These are phyloP conservation scores for Nannochloris sp. DNA, from an alignment of 139 green algal species.

Conservation along the genomic window DNA sequence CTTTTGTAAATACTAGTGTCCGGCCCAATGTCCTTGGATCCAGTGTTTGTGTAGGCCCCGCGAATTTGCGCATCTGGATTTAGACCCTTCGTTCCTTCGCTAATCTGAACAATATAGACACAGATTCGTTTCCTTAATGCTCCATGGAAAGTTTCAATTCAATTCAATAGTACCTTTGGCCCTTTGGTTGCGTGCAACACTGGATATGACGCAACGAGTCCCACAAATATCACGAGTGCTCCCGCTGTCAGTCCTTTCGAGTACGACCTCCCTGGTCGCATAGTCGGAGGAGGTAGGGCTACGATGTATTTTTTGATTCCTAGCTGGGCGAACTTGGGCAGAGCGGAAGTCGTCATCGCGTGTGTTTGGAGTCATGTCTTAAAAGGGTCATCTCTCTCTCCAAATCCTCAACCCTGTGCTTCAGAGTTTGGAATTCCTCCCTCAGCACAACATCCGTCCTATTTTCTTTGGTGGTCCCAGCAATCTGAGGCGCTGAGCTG, in stretches of 20 bases:
- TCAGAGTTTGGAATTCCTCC: too few species aligned
- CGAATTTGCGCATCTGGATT: constrained; percentile 32
- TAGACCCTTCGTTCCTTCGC: constrained; percentile 21
- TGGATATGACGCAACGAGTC: constrained; percentile 17
- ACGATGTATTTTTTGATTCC: too few species aligned
- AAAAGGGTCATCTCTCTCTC: too few species aligned
- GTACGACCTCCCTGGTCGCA: not conserved
- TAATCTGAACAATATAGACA: constrained; percentile 13
- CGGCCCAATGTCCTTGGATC: constrained; percentile 46
- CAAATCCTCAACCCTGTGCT: too few species aligned
- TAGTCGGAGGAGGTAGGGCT: not conserved
- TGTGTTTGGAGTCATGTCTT: too few species aligned
- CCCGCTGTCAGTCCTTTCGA: not conserved
- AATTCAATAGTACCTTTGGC: constrained; percentile 1
- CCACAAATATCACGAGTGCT: constrained; percentile 11
- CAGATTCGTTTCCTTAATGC: not conserved
- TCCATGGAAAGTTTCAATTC: not conserved
- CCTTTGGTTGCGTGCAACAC: constrained; percentile 9
- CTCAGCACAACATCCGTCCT: too few species aligned
- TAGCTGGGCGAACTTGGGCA: too few species aligned
- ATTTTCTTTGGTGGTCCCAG: too few species aligned
- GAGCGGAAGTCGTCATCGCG: too few species aligned
- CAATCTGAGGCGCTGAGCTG: too few species aligned
- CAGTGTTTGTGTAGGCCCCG: constrained; percentile 56
- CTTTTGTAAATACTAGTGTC: constrained; percentile 18